Conservation (phyloP, 257 asterid species). For the Solanum lignicaule region DNA sequence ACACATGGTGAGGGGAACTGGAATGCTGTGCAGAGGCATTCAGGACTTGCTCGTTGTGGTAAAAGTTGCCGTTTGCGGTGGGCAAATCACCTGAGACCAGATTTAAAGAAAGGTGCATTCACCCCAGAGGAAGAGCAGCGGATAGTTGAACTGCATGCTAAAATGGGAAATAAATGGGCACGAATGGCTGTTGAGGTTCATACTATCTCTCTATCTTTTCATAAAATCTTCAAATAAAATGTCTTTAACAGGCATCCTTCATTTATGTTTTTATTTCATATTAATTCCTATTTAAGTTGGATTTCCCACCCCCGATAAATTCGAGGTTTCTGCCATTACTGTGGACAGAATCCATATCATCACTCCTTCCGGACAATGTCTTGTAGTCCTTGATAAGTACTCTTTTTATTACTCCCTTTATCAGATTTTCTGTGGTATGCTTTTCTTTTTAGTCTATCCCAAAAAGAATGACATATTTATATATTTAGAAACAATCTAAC, state of each 20-base stretch:
- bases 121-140: slow-evolving; percentile 42
- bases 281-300: background rate
- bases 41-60: slow-evolving; percentile 63
- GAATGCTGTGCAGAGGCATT: slow-evolving; percentile 50
- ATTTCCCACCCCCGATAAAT: background rate
- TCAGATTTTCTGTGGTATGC: background rate
- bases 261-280: background rate
- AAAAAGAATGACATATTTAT: background rate
- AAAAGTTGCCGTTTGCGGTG: slow-evolving; percentile 65
- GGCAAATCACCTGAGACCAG: slow-evolving; percentile 64
- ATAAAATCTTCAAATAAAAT: background rate
- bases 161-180: slow-evolving; percentile 64
- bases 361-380: background rate
- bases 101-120: slow-evolving; percentile 51
- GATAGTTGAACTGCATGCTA: slow-evolving; percentile 46
- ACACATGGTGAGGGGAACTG: slow-evolving; percentile 57
- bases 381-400: background rate
- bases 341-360: background rate
- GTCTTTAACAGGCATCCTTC: background rate
- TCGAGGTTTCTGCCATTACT: background rate
- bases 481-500: background rate
- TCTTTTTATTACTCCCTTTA: background rate
- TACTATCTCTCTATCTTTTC: background rate
- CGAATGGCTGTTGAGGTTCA: slow-evolving; percentile 56
- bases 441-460: background rate